phyloP scores from a whole-genome alignment of 1,284 basidiomycete genomes.

The Fomitopsis palustris region DNA sequence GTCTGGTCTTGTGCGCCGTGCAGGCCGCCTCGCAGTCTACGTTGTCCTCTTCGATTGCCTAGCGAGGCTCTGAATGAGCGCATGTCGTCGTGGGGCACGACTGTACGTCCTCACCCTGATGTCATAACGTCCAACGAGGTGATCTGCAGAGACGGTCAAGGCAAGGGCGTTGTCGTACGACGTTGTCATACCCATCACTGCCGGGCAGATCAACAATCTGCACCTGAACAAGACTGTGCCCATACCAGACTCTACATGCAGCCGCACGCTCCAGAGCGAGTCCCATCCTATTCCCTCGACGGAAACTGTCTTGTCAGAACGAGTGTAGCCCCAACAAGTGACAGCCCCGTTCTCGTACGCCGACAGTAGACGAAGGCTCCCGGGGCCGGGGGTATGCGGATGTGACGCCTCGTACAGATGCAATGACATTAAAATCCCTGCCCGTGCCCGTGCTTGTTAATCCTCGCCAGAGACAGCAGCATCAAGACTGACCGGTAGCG shows the following conservation, averaged over 20 bases:
- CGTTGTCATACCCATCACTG: conserved; percentile 85
- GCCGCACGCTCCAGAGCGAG: conserved; percentile 60
- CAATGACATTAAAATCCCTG: conserved; percentile 85
- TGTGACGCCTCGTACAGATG: conserved; percentile 52
- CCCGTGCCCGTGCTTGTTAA: background rate
- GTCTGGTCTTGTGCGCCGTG: conserved; percentile 57
- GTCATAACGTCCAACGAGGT: conserved; percentile 70
- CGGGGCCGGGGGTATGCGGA: conserved; percentile 28
- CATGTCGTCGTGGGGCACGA: background rate
- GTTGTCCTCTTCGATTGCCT: conserved; percentile 14
- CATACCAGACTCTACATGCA: conserved; percentile 79
- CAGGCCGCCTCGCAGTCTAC: conserved; percentile 16
- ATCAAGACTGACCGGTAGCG: conserved; percentile 26
- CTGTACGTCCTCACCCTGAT: conserved; percentile 40
- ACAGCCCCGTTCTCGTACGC: conserved; percentile 85
- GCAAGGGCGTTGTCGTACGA: conserved; percentile 58
- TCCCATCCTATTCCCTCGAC: conserved; percentile 76
- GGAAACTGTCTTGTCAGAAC: conserved; percentile 41
- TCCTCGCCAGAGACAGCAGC: background rate
- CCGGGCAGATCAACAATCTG: background rate
- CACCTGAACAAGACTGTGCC: conserved; percentile 2
- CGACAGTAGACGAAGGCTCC: conserved; percentile 55
- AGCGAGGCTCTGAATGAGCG: background rate
- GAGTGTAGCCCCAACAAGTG: conserved; percentile 52
- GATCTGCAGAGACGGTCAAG: conserved; percentile 81